A percentile compares a stretch with the other conserved stretches of the same genome.
phyloP scores from a whole-genome alignment of 257 asterid genomes.

The Solanum gracilifrons region DNA sequence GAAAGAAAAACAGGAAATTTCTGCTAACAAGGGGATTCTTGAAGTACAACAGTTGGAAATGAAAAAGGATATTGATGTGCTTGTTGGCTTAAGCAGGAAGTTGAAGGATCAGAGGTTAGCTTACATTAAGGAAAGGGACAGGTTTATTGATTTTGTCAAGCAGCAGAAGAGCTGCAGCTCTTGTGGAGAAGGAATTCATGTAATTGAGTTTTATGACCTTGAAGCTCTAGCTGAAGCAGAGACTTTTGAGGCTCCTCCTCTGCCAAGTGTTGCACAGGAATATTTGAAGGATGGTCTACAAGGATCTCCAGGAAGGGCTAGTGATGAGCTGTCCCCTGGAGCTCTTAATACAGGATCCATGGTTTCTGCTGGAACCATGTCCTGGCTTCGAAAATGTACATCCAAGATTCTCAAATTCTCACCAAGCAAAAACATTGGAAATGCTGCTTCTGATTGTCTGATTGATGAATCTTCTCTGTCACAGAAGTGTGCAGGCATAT shows the following conservation, averaged over 20 bases:
- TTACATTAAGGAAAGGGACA: slow-evolving; percentile 73
- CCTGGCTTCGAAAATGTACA: slow-evolving; percentile 90
- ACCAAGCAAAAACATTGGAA: slow-evolving; percentile 59
- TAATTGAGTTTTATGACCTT: slow-evolving; percentile 69
- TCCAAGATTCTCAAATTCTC: slow-evolving; percentile 68
- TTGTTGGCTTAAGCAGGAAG: slow-evolving; percentile 69
- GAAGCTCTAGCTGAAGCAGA: slow-evolving; percentile 39
- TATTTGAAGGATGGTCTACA: slow-evolving; percentile 44
- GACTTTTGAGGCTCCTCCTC: slow-evolving; percentile 44
- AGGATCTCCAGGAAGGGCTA: slow-evolving; percentile 26
- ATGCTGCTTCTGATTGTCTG: slow-evolving; percentile 28
- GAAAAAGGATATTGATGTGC: slow-evolving; percentile 79
- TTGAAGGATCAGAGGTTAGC: slow-evolving; percentile 84
- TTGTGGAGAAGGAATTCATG: slow-evolving; percentile 64
- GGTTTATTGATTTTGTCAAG: slow-evolving; percentile 60
- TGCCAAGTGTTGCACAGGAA: slow-evolving; percentile 52
- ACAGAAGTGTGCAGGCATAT: slow-evolving; percentile 5
- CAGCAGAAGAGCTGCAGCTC: slow-evolving; percentile 54
- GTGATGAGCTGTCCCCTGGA: slow-evolving; percentile 34
- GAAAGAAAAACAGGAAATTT: slow-evolving; percentile 63
- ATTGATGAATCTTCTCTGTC: slow-evolving; percentile 18
- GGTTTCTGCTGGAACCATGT: slow-evolving; percentile 58
- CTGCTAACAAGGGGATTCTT: slow-evolving; percentile 55
- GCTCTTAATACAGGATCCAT: slow-evolving; percentile 43
- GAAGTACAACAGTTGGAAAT: slow-evolving; percentile 75